These are phyloP conservation scores for Acer campestre DNA, from an alignment of 345 rosid species.

Conservation along the genomic window DNA sequence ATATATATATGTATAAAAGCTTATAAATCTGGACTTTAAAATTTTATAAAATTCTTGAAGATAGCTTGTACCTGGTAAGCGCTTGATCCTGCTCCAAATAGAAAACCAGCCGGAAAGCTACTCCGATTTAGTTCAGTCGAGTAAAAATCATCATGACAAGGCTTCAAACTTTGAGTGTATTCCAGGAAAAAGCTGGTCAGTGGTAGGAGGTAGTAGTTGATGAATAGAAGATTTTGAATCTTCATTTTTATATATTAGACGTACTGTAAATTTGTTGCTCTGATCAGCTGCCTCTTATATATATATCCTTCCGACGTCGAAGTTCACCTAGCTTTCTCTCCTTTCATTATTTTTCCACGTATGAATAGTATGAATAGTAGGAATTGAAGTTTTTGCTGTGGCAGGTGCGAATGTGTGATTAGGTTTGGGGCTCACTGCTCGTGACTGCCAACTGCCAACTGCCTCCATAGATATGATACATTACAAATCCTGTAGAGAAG, in stretches of 20 bases:
- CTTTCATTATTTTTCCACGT: too few species aligned
- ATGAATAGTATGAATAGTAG: too few species aligned
- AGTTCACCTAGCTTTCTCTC: too few species aligned
- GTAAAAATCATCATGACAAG: background rate
- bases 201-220: background rate
- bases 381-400: too few species aligned
- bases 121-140: conserved; percentile 16
- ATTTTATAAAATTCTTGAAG: background rate
- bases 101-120: conserved; percentile 32
- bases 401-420: too few species aligned
- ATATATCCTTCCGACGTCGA: background rate
- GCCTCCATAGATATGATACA: too few species aligned
- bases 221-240: background rate
- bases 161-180: conserved; percentile 2
- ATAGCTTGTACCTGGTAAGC: conserved; percentile 30
- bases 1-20: too few species aligned
- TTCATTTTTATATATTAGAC: background rate
- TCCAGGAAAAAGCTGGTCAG: background rate
- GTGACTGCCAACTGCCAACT: too few species aligned
- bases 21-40: background rate
- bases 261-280: too few species aligned
- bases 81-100: conserved; percentile 34
- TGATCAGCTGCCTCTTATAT: too few species aligned
- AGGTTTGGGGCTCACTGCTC: too few species aligned
- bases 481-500: too few species aligned